Base-by-base conservation (phyloP, 78 protist genomes). In the Dictyostelium purpureum region DNA sequence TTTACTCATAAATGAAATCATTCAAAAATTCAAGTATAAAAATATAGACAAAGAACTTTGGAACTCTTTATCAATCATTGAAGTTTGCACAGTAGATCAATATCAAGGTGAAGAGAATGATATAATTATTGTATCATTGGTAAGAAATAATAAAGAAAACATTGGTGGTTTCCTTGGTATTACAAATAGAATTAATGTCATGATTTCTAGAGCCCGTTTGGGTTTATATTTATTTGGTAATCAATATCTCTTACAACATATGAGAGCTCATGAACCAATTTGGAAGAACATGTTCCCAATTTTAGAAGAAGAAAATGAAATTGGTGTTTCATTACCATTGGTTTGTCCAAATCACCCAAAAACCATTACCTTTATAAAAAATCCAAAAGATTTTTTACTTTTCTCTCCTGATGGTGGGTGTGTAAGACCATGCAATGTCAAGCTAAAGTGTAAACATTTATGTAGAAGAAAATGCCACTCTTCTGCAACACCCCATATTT, bases 61-160 rank as follows among this genome's bases (percentile, higher is more conserved):
- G n/a, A n/a, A n/a, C n/a, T n/a, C 51, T 1, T 14, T 4, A 38
- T 12, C 54, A 47, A 12, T 4, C 21, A 28, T 14, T 49, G 0
- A 74, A 47, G 81, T 98, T 28, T 38, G 98, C 0, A 98, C 99
- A 1, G 98, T 98, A 7, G 99, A 98, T 85, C 79, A 80, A 35
- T 94, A 69, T 89, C 99, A 98, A 71, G 99, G 99, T 14, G 98
- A 96, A 77, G 99, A 98, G 88, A 96, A 96, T 65, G 99, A 98
- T 92, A 98, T 51, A 26, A 35, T 95, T n/a, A 97, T 98, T 31
- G 91, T 98, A 2, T 98, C 99, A 31, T 96, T 98, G 26, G 99
- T 98, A 31, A 95, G 99, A 59, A 98, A 99, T 2, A 40, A 75
- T 49, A 5, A 21, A 14, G 74, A 97, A 14, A 69, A 90, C n/a